Evolutionary conservation across 1,284 basidiomycete species (phyloP), one percentile per base, ranked within the genome.

Genomic region (Phylloboletellus chloephorus): DNA sequence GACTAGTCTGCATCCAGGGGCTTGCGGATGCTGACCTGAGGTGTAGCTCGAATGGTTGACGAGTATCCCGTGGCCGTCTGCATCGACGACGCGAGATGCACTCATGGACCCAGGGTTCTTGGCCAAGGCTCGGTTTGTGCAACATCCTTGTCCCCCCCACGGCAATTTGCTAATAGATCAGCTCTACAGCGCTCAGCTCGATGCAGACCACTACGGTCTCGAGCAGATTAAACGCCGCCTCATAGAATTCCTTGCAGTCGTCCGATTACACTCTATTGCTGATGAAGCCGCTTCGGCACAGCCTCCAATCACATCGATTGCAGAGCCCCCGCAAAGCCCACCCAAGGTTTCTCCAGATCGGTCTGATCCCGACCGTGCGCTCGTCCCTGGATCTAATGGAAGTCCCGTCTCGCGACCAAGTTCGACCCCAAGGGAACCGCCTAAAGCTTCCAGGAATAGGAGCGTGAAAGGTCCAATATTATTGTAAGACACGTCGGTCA

Each of bases 151-250:
- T 13, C 2, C n/a, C 19, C 8, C 4, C n/a, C 19, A 7, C 4
- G 12, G 23, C 1, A 17, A 3, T 19, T 41, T 32, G 3, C 42
- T 54, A 9, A 60, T 15, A 1, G 21, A 24, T 28, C 4, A 5
- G 1, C 13, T 19, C 16, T 13, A 6, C 35, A 61, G 80, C 13
- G 67, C 69, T 12, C 90, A 93, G 49, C 76, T 94, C 5, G 89
- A 94, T 52, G 73, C 80, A 29, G 91, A 94, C 49, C 90, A 94
- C 62, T 94, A 82, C 52, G 91, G 91, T 2, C 70, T 94, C 8
- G 88, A 90, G 52, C 89, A 90, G 62, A 81, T 94, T 62, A 94
- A 95, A 73, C 86, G 88, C 49, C 76, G 91, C 7, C 70, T 95
- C 9, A 84, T 93, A 41, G 91, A 95, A 57, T 94, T 91, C 58